Conservation (phyloP, 805 yeast genomes). For the Phaffomyces opuntiae region DNA sequence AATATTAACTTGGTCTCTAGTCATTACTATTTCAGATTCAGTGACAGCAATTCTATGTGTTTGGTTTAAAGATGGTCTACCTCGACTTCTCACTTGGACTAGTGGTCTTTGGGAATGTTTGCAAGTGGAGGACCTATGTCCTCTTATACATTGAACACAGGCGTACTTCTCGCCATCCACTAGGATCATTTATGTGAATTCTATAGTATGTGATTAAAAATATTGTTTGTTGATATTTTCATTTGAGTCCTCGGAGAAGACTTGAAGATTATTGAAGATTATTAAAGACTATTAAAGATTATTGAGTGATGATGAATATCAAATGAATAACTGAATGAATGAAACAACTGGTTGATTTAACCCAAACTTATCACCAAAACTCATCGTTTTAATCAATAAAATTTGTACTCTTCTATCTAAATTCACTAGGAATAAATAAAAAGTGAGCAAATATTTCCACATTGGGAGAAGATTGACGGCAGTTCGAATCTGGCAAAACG, state of each 20-base stretch:
- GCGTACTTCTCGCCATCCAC: conserved; percentile 70
- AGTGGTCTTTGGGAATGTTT: conserved; percentile 67
- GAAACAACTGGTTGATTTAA: no score
- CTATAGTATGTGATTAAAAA: no score
- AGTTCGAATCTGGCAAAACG: background rate
- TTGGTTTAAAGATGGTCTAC: conserved; percentile 56
- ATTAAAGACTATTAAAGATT: no score
- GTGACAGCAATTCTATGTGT: conserved; percentile 24
- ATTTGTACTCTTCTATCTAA: background rate
- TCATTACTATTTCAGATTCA: conserved; percentile 14
- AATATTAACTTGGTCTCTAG: conserved; percentile 12
- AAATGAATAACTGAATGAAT: no score
- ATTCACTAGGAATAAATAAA: background rate
- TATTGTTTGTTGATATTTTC: no score
- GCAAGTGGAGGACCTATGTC: conserved; percentile 76
- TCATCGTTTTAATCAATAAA: no score
- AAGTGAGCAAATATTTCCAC: conserved; percentile 10
- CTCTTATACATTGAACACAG: conserved; percentile 73
- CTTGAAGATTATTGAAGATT: no score
- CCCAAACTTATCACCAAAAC: no score
- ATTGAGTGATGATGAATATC: no score
- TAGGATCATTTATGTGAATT: conserved; percentile 42
- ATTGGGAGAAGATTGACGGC: background rate
- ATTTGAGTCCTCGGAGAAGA: background rate
- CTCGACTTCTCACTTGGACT: conserved; percentile 69